A percentile compares a stretch with the other conserved stretches of the same genome.
phyloP scores from a whole-genome alignment of 331 rosid genomes.

The Prunus yedoensis region DNA sequence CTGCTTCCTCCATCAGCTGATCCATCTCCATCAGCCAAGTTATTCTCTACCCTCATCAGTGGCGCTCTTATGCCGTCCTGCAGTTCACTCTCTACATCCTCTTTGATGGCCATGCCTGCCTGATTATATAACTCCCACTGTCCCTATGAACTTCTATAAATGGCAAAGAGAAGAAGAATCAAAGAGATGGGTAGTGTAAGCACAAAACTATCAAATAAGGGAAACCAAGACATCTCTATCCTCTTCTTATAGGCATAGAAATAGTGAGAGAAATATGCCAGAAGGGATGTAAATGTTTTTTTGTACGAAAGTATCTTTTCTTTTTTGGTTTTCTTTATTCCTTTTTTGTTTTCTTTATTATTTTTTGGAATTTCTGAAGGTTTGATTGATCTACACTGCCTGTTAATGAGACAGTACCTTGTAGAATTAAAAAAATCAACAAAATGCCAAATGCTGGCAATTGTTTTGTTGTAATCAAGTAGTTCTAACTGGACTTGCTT shows the following conservation, averaged over 20 bases:
- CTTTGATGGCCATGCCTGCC: constrained; percentile 49
- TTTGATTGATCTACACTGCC: constrained; percentile 3
- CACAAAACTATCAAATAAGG: constrained; percentile 11
- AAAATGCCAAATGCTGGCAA: background rate
- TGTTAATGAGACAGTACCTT: background rate
- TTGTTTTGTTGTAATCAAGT: background rate
- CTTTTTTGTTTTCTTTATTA: too few species aligned
- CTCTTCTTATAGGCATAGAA: background rate
- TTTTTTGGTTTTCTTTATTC: background rate
- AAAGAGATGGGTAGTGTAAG: constrained; percentile 1
- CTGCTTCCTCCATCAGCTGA: background rate
- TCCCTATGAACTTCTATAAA: constrained; percentile 5
- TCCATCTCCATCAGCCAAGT: constrained; percentile 4
- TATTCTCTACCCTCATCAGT: constrained; percentile 29
- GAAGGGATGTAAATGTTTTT: background rate
- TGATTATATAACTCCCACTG: background rate
- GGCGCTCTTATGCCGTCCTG: constrained; percentile 40
- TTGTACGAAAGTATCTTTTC: too few species aligned
- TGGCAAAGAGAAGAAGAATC: constrained; percentile 12
- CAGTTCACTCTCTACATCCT: constrained; percentile 42
- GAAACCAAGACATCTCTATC: background rate
- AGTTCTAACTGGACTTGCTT: background rate
- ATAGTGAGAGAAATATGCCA: background rate
- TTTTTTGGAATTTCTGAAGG: background rate
- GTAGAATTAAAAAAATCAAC: background rate